Evolutionary conservation across 2,329 filamentous ascomycete species (phyloP), one percentile per base, ranked within the genome.

Genomic region (Hypoxylon sp.): DNA sequence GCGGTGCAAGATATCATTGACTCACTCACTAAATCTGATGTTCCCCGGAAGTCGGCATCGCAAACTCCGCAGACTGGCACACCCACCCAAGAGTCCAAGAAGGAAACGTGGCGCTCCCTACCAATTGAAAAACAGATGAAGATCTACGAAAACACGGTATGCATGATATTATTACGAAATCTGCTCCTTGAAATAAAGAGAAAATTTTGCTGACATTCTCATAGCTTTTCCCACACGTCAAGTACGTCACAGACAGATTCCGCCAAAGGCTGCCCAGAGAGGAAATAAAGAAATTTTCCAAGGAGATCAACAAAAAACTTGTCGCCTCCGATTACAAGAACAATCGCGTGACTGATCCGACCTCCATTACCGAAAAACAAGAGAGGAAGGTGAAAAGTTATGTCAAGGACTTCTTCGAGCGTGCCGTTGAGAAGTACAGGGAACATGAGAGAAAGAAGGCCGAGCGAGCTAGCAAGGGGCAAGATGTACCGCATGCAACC

Each of bases 241-340:
- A 93, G 77, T 86, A 93, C 69, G 90, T 97, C 1, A 87, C 95
- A 74, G 91, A 95, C 78, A 96, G 93, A 73, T 98, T 93, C 78
- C 91, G 90, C 67, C 86, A 93, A 73, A 94, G 93, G 78, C 87
- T 98, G 20, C 92, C 93, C 3, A 94, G 91, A 74, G 93, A 97
- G 5, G 86, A 89, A 51, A 76, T 89, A 2, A 90, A 90, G 74
- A 84, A 84, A 61, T 83, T 89, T 49, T 84, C 83, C 58, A 88
- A 89, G 72, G 85, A 90, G 77, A 86, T 95, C 48, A 89, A 89
- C 60, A 97, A 97, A 79, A 97, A 95, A 78, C 86, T 98, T 12
- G 94, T 97, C 18, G 88, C 92, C 16, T 96, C 93, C 0, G 95
- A 98, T 77, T 97, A 92, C 80, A 97, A 97, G 77, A 91, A 95